phyloP scores from a whole-genome alignment of 2,329 filamentous ascomycete genomes.

The Claviceps capensis region DNA sequence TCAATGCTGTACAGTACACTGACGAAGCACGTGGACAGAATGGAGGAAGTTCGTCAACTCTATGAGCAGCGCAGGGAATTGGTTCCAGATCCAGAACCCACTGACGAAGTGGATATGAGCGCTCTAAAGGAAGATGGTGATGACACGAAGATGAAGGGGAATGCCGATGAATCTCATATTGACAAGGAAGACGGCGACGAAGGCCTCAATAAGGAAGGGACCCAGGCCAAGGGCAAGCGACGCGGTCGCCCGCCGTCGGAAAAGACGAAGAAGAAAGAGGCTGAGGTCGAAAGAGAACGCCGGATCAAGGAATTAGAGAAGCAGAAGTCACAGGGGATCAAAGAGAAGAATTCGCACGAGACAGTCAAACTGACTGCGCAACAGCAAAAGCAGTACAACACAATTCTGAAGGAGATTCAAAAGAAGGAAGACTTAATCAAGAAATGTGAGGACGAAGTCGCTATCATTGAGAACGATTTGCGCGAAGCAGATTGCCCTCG shows the following conservation, averaged over 20 bases:
- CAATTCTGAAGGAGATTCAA: conserved; percentile 76
- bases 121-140: conserved; percentile 35
- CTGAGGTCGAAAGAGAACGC: conserved; percentile 33
- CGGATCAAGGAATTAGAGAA: conserved; percentile 64
- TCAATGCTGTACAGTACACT: background rate
- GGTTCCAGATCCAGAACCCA: conserved; percentile 57
- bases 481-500: conserved; percentile 88
- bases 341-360: conserved; percentile 49
- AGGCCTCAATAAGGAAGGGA: conserved; percentile 61
- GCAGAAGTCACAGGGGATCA: conserved; percentile 32
- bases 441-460: conserved; percentile 74
- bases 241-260: conserved; percentile 47
- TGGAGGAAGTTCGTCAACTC: conserved; percentile 56
- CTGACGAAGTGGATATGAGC: conserved; percentile 40
- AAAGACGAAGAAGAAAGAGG: conserved; percentile 64
- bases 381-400: conserved; percentile 79
- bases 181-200: conserved; percentile 46
- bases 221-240: conserved; percentile 37
- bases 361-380: conserved; percentile 50
- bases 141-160: conserved; percentile 44
- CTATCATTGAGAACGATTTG: conserved; percentile 76
- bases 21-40: conserved; percentile 24
- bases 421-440: conserved; percentile 71
- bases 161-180: conserved; percentile 45
- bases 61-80: conserved; percentile 63